Base-by-base conservation (phyloP, 192 early-diverging fungal species). In the Coemansia sp. region DNA sequence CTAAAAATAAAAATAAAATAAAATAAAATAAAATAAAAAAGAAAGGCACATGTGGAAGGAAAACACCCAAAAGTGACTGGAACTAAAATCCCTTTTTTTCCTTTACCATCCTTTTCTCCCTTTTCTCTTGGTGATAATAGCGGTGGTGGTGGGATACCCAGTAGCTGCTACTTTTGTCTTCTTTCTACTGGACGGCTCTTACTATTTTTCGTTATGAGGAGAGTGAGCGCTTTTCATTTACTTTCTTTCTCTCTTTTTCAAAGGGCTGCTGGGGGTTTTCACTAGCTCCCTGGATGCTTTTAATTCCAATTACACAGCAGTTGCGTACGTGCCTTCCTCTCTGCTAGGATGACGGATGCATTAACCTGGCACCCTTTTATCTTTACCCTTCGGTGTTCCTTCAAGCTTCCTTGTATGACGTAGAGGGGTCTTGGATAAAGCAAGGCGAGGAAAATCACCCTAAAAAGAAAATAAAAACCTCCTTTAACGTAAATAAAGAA, bases 11-110 rank as follows among this genome's bases (percentile, higher is more conserved):
- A 48, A n/a, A 11, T 15, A n/a, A 11, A 56, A 38, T 56, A 37
- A 21, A n/a, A 32, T 39, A 50, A 66, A 13, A 40, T 43, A 66
- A 38, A 56, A 15, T 38, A 47, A 59, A 56, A 39, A 52, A 56
- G 39, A 38, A 67, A 58, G 43, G 65, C 56, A 67, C 65, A 41
- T 40, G 52, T 40, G 52, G 65, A 67, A 57, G 26, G 56, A 53
- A 49, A 23, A 16, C 43, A 58, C 37, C 26, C 61, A 63, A 63
- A 49, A 59, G 9, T n/a, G 9, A 39, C 19, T 47, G 44, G 57
- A 26, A 59, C 11, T 18, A 26, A 19, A 19, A 19, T 23, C 26
- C 21, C 4, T 26, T 26, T 54, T 26, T 12, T 54, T 6, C 52
- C 11, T 13, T 48, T 13, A 12, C 47, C 13, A n/a, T 49, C 1